phyloP scores from a whole-genome alignment of 345 rosid species.

The Balakata baccata region DNA sequence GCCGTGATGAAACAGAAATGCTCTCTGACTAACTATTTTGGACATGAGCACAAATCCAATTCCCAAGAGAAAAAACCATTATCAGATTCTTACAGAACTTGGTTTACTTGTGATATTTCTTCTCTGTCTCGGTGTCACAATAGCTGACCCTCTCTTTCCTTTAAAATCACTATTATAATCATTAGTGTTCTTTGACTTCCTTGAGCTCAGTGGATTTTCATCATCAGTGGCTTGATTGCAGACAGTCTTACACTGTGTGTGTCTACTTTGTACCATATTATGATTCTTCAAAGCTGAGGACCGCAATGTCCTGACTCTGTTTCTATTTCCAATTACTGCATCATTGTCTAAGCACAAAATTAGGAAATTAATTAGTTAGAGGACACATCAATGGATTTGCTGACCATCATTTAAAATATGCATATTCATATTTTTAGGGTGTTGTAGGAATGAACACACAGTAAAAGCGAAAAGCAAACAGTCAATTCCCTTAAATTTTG shows the following conservation, averaged over 20 bases:
- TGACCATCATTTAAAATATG: too few relatives aligned
- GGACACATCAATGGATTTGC: too few relatives aligned
- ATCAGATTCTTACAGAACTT: conserved; percentile 18
- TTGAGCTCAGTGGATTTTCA: conserved; percentile 17
- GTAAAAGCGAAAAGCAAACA: neutral
- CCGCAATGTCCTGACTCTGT: conserved; percentile 26
- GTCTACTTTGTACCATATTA: conserved; percentile 29
- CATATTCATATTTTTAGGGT: too few relatives aligned
- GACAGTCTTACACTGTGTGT: conserved; percentile 24
- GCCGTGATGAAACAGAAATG: neutral
- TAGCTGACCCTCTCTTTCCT: conserved; percentile 25
- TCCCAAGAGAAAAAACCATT: too few relatives aligned
- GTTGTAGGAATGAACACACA: too few relatives aligned
- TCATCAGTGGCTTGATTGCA: conserved; percentile 8
- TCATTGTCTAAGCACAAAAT: conserved; percentile 43
- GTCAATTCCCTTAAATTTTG: too few relatives aligned
- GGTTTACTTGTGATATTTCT: conserved; percentile 23
- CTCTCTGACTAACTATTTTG: neutral
- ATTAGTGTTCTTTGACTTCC: conserved; percentile 22
- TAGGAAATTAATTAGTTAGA: too few relatives aligned
- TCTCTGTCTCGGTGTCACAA: conserved; percentile 21
- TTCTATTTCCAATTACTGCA: conserved; percentile 46
- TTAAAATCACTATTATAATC: conserved; percentile 19
- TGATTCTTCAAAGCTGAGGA: conserved; percentile 32
- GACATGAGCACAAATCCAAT: too few relatives aligned